A percentile compares a stretch with the other conserved stretches of the same genome.
phyloP scores from a whole-genome alignment of 169 alveolate genomes.

The Plasmodium vivax region DNA sequence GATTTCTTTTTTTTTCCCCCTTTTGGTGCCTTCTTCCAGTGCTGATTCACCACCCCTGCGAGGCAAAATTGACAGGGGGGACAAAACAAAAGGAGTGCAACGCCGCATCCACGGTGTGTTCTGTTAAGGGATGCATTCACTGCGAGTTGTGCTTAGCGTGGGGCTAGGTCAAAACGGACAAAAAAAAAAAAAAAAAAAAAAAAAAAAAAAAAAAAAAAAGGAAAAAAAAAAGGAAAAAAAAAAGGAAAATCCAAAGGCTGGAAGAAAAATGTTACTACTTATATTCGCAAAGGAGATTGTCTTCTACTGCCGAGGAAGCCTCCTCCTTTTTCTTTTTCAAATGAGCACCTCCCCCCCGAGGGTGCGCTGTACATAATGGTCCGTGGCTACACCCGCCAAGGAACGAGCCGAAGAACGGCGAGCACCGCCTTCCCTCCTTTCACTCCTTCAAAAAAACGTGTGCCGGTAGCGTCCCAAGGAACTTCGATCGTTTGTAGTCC shows the following conservation, averaged over 20 bases:
- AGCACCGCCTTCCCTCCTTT: neutral
- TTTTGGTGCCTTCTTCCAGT: neutral
- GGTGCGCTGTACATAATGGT: neutral
- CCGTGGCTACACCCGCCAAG: neutral
- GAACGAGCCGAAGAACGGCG: neutral
- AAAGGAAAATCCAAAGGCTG: neutral
- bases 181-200: too few species aligned
- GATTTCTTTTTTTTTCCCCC: neutral
- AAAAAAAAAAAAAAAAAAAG: too few species aligned
- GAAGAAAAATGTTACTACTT: neutral
- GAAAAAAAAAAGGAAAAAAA: neutral
- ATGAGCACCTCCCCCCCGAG: neutral
- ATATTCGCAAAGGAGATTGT: neutral
- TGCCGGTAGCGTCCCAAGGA: conserved; percentile 71
- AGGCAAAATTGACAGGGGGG: neutral
- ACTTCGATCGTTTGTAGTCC: conserved; percentile 48
- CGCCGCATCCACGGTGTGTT: neutral
- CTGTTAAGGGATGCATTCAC: neutral
- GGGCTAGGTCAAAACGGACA: neutral
- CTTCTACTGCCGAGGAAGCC: neutral
- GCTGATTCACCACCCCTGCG: neutral
- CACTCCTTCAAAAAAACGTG: conserved; percentile 36
- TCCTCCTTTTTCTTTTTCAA: neutral
- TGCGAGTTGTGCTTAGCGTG: neutral
- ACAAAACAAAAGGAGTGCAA: neutral